These are phyloP conservation scores for Hylodesmum podocarpum DNA, from an alignment of 306 rosid species.

Conservation along the genomic window DNA sequence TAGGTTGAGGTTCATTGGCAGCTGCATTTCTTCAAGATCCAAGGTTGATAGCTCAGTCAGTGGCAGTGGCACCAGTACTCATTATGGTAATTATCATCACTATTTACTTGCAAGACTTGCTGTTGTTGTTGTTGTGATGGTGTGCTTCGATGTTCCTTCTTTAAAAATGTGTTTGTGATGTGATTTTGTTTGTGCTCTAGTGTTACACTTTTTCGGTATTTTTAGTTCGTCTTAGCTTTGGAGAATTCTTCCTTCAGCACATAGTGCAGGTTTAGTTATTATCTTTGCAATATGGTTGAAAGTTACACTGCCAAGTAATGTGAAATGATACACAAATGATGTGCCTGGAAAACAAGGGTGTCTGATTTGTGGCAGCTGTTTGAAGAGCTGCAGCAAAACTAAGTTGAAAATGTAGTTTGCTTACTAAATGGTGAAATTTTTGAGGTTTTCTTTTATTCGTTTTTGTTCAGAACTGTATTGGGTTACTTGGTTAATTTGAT, in stretches of 20 bases:
- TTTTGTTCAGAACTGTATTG: neutral
- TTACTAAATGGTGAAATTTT: neutral
- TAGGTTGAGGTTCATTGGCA: slow-evolving; percentile 69
- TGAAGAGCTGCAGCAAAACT: slow-evolving; percentile 17
- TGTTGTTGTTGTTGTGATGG: neutral
- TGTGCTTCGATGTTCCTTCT: slow-evolving; percentile 17
- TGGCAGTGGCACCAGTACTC: slow-evolving; percentile 83
- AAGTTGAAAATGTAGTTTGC: slow-evolving; percentile 20
- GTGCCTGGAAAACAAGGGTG: neutral
- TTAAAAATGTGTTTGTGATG: neutral
- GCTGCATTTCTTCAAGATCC: slow-evolving; percentile 99
- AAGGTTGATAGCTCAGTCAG: slow-evolving; percentile 89
- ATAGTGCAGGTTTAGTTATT: slow-evolving; percentile 12
- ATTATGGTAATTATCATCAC: slow-evolving; percentile 58
- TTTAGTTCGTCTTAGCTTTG: slow-evolving; percentile 3
- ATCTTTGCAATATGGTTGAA: neutral
- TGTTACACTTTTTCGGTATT: neutral
- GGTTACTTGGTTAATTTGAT: neutral
- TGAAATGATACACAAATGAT: neutral
- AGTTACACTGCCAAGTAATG: slow-evolving; percentile 9
- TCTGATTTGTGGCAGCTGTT: neutral
- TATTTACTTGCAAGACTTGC: slow-evolving; percentile 10
- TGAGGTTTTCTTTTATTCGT: neutral
- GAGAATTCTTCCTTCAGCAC: neutral
- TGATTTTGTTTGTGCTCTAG: slow-evolving; percentile 18